Conservation (phyloP, 768 basidiomycete species). For the Hygrocybe punicea region DNA sequence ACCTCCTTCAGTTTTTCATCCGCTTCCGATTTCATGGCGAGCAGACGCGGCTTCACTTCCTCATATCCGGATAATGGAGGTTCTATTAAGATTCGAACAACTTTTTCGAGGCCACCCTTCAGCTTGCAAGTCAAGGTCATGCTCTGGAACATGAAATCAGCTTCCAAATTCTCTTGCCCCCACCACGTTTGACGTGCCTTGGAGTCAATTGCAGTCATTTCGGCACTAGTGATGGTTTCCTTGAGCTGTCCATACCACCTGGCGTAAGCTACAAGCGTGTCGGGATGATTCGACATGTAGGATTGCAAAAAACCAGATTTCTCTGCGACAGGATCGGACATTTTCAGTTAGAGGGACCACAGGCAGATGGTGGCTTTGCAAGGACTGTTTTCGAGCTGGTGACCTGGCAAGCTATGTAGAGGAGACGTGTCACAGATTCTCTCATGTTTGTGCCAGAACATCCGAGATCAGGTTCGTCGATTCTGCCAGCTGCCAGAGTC, state of each 20-base stretch:
- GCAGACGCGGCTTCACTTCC: slow-evolving; percentile 75
- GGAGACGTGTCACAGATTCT: no score
- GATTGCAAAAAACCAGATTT: slow-evolving; percentile 73
- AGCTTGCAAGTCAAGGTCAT: slow-evolving; percentile 68
- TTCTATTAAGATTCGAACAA: slow-evolving; percentile 56
- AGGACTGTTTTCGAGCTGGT: no score
- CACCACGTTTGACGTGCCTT: slow-evolving; percentile 40
- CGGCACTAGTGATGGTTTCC: slow-evolving; percentile 54
- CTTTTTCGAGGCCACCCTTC: slow-evolving; percentile 46
- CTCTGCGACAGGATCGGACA: slow-evolving; percentile 63
- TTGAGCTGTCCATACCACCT: slow-evolving; percentile 68
- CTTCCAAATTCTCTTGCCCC: background rate
- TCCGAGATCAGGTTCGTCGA: no score
- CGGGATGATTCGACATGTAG: slow-evolving; percentile 84
- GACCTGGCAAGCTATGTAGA: no score
- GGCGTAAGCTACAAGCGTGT: slow-evolving; percentile 81
- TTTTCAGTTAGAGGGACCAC: background rate
- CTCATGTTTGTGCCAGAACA: no score
- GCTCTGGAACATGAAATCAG: slow-evolving; percentile 36
- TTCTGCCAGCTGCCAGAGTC: no score
- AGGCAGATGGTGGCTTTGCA: no score
- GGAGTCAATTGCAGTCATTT: slow-evolving; percentile 66
- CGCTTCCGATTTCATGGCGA: slow-evolving; percentile 77
- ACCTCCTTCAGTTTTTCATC: slow-evolving; percentile 82
- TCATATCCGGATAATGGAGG: slow-evolving; percentile 74